Conservation (phyloP, 2,329 filamentous ascomycete species). For the Colletotrichum cuscutae region DNA sequence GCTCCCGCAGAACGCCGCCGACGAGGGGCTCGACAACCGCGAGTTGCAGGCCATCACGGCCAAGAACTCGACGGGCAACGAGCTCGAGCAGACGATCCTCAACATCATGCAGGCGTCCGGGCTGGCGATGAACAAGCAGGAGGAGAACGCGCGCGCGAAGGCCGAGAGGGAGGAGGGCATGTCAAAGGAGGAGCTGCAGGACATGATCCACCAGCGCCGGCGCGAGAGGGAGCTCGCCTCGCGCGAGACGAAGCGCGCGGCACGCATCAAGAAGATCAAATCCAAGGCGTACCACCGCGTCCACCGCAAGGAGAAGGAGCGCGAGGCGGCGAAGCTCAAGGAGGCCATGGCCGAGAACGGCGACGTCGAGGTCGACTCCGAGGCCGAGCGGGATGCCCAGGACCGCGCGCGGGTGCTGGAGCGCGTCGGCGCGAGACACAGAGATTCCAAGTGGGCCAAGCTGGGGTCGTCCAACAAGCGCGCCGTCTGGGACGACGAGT, state of each 20-base stretch:
- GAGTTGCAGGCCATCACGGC: slow-evolving; percentile 73
- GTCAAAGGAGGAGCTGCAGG: slow-evolving; percentile 77
- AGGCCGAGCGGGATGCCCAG: slow-evolving; percentile 70
- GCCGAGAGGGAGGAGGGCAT: slow-evolving; percentile 76
- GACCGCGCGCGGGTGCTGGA: slow-evolving; percentile 85
- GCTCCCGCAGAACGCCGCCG: slow-evolving; percentile 76
- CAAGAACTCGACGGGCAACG: slow-evolving; percentile 72
- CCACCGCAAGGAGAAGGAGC: slow-evolving; percentile 78
- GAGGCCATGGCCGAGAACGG: slow-evolving; percentile 67
- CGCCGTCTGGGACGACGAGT: slow-evolving; percentile 89
- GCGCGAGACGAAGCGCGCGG: slow-evolving; percentile 86
- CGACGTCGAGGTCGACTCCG: slow-evolving; percentile 71
- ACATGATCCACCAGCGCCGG: slow-evolving; percentile 78
- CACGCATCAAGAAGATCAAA: slow-evolving; percentile 99
- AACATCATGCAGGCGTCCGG: slow-evolving; percentile 92
- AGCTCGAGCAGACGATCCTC: slow-evolving; percentile 87
- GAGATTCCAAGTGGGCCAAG: slow-evolving; percentile 94
- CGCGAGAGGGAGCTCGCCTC: slow-evolving; percentile 87
- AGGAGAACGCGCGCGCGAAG: slow-evolving; percentile 64
- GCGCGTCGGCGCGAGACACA: slow-evolving; percentile 85
- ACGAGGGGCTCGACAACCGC: slow-evolving; percentile 67
- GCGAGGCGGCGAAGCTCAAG: slow-evolving; percentile 62
- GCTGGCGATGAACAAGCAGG: slow-evolving; percentile 62
- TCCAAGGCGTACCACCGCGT: slow-evolving; percentile 94
- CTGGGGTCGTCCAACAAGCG: slow-evolving; percentile 81